Evolutionary conservation across 148 eudicot species (phyloP).

Genomic region (Salicornia ramosissima): DNA sequence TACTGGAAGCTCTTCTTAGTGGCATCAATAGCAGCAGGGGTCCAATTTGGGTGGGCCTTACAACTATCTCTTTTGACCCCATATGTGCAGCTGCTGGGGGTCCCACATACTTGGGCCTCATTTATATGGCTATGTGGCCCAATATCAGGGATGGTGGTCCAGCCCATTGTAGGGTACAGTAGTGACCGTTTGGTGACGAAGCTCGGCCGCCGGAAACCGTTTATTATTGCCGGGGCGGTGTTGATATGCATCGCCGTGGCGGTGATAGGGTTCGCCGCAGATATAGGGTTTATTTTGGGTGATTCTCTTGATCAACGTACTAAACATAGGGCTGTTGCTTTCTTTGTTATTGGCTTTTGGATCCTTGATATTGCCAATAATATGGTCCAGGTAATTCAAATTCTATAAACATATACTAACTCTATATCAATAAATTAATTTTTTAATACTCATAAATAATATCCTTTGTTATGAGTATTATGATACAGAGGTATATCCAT

Average conservation of each 20-base stretch:
- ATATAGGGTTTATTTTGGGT: constrained; percentile 53
- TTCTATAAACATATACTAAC: too few relatives aligned
- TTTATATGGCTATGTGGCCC: constrained; percentile 93
- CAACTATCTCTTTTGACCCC: constrained; percentile 39
- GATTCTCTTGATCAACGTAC: constrained; percentile 32
- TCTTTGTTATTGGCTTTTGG: constrained; percentile 75
- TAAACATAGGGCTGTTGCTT: constrained; percentile 61
- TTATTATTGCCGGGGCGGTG: constrained; percentile 45
- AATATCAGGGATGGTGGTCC: constrained; percentile 75
- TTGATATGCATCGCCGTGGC: constrained; percentile 48
- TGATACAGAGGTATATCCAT: too few relatives aligned
- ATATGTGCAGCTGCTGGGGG: constrained; percentile 39
- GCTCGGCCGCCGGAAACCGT: constrained; percentile 80
- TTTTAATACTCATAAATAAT: too few relatives aligned
- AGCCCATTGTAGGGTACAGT: constrained; percentile 66
- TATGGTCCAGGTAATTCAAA: constrained; percentile 36
- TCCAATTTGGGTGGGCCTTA: constrained; percentile 42
- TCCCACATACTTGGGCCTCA: constrained; percentile 53
- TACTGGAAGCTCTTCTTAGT: constrained; percentile 32
- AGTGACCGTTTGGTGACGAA: constrained; percentile 48
- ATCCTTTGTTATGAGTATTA: too few relatives aligned
- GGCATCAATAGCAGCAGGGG: constrained; percentile 32
- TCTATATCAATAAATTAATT: too few relatives aligned
- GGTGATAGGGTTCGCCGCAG: constrained; percentile 76
- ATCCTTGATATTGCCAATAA: constrained; percentile 79